Evolutionary conservation across 192 early-diverging fungal genomes (phyloP).

Genomic region (Geranomyces variabilis): DNA sequence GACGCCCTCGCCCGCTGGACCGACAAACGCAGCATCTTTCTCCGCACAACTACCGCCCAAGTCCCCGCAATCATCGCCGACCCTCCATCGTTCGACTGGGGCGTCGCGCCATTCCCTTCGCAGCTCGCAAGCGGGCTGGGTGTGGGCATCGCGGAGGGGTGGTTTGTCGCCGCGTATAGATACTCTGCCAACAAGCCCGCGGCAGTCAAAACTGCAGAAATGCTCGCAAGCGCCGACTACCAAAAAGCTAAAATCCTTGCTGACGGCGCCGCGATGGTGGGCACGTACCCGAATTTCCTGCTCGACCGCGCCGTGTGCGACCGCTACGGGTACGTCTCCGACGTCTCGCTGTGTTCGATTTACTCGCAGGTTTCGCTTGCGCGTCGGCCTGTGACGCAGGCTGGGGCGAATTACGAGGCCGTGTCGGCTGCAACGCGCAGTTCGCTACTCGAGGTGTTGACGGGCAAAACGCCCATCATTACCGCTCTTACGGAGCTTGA

Average conservation of each 20-base stretch:
- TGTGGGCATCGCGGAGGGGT: slow-evolving; percentile 40
- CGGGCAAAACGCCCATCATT: slow-evolving; percentile 21
- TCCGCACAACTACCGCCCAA: slow-evolving; percentile 37
- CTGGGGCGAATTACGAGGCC: slow-evolving; percentile 14
- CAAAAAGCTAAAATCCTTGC: slow-evolving; percentile 29
- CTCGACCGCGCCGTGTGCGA: slow-evolving; percentile 20
- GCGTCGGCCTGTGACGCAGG: slow-evolving; percentile 20
- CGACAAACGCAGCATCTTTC: slow-evolving; percentile 34
- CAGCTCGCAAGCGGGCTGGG: slow-evolving; percentile 21
- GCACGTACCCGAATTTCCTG: slow-evolving; percentile 32
- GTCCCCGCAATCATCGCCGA: slow-evolving; percentile 11
- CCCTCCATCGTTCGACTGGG: slow-evolving; percentile 37
- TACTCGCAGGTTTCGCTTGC: slow-evolving; percentile 22
- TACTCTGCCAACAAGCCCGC: slow-evolving; percentile 41
- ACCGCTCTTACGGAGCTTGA: slow-evolving; percentile 23
- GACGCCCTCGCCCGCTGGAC: slow-evolving; percentile 25
- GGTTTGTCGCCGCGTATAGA: slow-evolving; percentile 42
- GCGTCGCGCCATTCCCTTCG: slow-evolving; percentile 40
- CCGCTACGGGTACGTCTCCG: slow-evolving; percentile 20
- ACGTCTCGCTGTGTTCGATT: slow-evolving; percentile 14
- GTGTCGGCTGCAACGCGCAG: slow-evolving; percentile 14
- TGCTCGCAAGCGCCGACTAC: slow-evolving; percentile 19
- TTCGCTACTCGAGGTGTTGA: slow-evolving; percentile 15
- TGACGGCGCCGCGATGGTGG: slow-evolving; percentile 27
- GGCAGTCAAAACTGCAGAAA: slow-evolving; percentile 38